Base-by-base conservation (phyloP, 2,329 filamentous ascomycete species). In the Alternaria hordeiaustralica region DNA sequence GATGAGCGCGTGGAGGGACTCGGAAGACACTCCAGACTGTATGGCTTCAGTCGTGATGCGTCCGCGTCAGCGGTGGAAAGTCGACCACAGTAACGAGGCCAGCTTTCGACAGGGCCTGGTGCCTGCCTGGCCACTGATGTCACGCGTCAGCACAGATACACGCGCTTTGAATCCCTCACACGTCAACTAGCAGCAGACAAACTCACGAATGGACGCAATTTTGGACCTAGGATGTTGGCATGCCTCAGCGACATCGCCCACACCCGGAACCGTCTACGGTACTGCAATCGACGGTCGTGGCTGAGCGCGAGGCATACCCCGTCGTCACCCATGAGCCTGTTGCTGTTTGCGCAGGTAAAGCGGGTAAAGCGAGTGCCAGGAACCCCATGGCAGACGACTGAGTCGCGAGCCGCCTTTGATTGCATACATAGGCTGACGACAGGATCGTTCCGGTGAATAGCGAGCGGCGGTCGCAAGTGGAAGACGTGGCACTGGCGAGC, bases 261-360 rank as follows among this genome's bases (percentile, higher is more conserved):
- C 9, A 20, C 0, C 12, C 12, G 1, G 20, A 1, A n/a, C 6
- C 49, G n/a, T 5, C 20, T 3, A 1, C 6, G 0, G 20, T 28
- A 13, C 18, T 53, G 28, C 28, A n/a, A 5, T 7, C 5, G 21
- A 26, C 8, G 5, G 20, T 0, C 5, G 7, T n/a, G 49, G 49
- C 13, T 53, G 49, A 23, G 20, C 18, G 49, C 13, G 18, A 36
- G 20, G 5, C 10, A 13, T 5, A 33, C 9, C 28, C 3, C 28
- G 8, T 15, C 12, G 3, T 25, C 15, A 10, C 5, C 8, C 13
- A 12, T 11, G 11, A 20, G 20, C 9, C 18, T 7, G 13, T 10
- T 23, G 12, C 20, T 36, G 28, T 10, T 2, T 9, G 7, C 10
- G 28, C 28, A 53, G 30, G 28, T 30, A 28, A 12, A 13, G 21